These are phyloP conservation scores for Candida succiphila DNA, from an alignment of 805 yeast genomes.

Conservation along the genomic window DNA sequence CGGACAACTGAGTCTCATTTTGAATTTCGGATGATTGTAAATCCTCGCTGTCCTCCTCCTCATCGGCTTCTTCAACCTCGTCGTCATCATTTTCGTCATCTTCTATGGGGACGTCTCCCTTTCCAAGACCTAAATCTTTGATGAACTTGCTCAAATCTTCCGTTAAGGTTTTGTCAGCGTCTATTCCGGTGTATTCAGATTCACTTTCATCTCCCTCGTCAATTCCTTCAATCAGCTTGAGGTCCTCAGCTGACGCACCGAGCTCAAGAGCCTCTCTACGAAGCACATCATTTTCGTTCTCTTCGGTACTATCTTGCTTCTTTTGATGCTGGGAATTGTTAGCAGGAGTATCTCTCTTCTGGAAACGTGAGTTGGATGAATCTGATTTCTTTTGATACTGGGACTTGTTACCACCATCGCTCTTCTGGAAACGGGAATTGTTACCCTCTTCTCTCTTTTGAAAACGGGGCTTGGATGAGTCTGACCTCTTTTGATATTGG, in stretches of 20 bases:
- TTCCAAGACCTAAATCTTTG: slow-evolving; percentile 54
- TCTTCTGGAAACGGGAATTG: slow-evolving; percentile 1
- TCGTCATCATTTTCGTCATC: slow-evolving; percentile 24
- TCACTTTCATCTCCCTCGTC: slow-evolving; percentile 41
- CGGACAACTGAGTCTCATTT: too few species aligned
- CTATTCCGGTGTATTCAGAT: slow-evolving; percentile 34
- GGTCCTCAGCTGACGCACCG: slow-evolving; percentile 83
- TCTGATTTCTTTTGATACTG: slow-evolving; percentile 8
- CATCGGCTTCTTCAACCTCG: slow-evolving; percentile 27
- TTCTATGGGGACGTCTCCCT: slow-evolving; percentile 24
- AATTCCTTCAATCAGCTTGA: slow-evolving; percentile 49
- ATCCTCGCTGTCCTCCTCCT: too few species aligned
- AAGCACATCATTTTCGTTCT: slow-evolving; percentile 24
- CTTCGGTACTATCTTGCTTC: background rate
- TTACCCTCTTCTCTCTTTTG: slow-evolving; percentile 1
- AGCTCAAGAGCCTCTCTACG: slow-evolving; percentile 69
- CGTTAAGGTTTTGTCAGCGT: slow-evolving; percentile 34
- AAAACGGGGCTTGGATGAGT: background rate
- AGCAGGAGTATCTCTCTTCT: background rate
- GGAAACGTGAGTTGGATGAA: background rate
- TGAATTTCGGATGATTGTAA: too few species aligned
- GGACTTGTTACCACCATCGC: slow-evolving; percentile 1
- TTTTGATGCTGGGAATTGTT: background rate
- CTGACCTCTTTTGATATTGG: slow-evolving; percentile 1
- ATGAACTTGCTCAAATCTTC: slow-evolving; percentile 53